Conservation (phyloP, 192 early-diverging fungal genomes). For the Coemansia sp. region DNA sequence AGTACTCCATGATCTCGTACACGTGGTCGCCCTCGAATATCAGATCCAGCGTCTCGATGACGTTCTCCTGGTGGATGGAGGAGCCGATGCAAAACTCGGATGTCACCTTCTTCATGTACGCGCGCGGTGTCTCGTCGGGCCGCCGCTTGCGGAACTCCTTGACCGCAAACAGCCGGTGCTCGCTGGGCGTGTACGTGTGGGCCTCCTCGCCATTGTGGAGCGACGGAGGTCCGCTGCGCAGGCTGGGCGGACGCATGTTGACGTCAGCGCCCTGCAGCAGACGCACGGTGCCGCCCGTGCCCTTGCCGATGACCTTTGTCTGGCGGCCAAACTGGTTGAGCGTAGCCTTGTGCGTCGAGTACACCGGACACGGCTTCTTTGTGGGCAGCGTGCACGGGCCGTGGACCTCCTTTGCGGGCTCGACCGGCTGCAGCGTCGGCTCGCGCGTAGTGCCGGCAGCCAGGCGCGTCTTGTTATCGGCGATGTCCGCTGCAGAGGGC, state of each 20-base stretch:
- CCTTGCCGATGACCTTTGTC: constrained; percentile 63
- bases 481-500: constrained; percentile 21
- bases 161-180: constrained; percentile 68
- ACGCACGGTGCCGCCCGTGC: constrained; percentile 69
- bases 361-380: constrained; percentile 36
- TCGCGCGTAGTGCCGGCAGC: constrained; percentile 35
- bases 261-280: constrained; percentile 55
- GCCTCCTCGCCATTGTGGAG: constrained; percentile 33
- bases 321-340: constrained; percentile 60
- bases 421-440: constrained; percentile 7
- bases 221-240: constrained; percentile 48
- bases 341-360: constrained; percentile 47
- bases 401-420: not conserved
- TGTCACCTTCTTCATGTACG: constrained; percentile 78
- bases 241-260: constrained; percentile 28
- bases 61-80: constrained; percentile 69
- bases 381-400: constrained; percentile 6
- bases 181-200: constrained; percentile 37
- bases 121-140: constrained; percentile 61
- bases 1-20: constrained; percentile 89
- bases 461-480: constrained; percentile 24
- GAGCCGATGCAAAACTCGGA: constrained; percentile 82
- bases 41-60: constrained; percentile 75
- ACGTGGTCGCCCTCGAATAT: constrained; percentile 62
- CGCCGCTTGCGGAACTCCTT: constrained; percentile 76